Evolutionary conservation across 257 asterid species (phyloP), one percentile per base, ranked within the genome.

Genomic region (Paulownia fortunei): DNA sequence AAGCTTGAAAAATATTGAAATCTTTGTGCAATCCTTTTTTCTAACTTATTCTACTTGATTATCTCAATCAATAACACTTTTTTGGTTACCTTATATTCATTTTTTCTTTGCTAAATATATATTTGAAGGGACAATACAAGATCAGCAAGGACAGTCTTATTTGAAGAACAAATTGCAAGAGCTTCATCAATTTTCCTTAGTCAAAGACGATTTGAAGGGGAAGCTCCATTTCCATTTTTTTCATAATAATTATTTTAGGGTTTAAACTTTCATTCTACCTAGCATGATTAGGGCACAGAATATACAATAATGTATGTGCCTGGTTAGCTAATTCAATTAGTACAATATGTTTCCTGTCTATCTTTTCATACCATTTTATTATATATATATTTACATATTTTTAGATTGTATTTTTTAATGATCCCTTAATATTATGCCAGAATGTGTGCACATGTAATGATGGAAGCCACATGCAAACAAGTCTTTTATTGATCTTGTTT

Each of bases 391-490:
- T n/a, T n/a, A n/a, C n/a, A n/a, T n/a, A n/a, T n/a, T 9, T 39
- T 65, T 10, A 26, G 16, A 19, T 16, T 42, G 19, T 42, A 23
- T 8, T 56, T 56, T 21, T 23, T 56, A 56, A 23, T 56, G 63
- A 56, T 56, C 34, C 34, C 32, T 23, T 56, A 8, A 10, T n/a
- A 4, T 5, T 54, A 18, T 2, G 15, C 32, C 36, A 34, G 30
- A 32, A 9, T 71, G n/a, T 46, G 60, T 18, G 64, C 12, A 54
- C 46, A n/a, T 70, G 51, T 51, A 37, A 55, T 58, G 56, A 36
- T 73, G 69, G 6, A 39, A 42, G 18, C 66, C 67, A 72, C 66
- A 34, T 72, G 68, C 51, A 65, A 23, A 21, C 55, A 5, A 24
- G 2, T 41, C 10, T 9, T 21, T 66, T 23, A 18, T 9, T 0